phyloP scores from a whole-genome alignment of 176 grass and related monocot genomes.

The Raddia guianensis region DNA sequence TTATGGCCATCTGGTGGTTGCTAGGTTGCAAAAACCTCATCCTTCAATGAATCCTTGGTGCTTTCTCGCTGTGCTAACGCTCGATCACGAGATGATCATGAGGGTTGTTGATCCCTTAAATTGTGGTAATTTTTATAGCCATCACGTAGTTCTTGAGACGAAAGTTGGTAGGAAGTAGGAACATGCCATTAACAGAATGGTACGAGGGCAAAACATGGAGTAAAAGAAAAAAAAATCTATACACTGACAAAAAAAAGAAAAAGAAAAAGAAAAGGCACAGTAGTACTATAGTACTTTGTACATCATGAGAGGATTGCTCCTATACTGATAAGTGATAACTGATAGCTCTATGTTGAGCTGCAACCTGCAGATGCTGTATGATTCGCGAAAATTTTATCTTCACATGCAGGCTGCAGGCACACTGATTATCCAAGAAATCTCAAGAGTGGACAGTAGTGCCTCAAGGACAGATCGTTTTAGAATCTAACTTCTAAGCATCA shows the following conservation, averaged over 20 bases:
- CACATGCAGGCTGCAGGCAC: not conserved
- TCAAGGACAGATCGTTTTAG: not conserved
- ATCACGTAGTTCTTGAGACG: not conserved
- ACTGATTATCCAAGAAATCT: constrained; percentile 6
- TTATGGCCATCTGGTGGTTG: constrained; percentile 32
- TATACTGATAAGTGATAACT: not conserved
- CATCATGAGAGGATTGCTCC: not conserved
- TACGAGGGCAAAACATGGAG: not conserved
- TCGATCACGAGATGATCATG: not conserved
- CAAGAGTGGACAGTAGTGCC: not conserved
- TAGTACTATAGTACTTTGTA: not conserved
- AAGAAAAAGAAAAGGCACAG: not conserved
- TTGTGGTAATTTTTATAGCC: not conserved
- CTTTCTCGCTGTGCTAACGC: not conserved
- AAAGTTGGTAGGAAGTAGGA: not conserved
- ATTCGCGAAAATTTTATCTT: not conserved
- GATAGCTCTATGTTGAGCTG: not conserved
- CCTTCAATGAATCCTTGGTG: not conserved
- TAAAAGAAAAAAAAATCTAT: not conserved
- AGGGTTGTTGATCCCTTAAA: not conserved
- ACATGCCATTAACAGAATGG: not conserved
- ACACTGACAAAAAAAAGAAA: not conserved
- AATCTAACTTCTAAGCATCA: constrained; percentile 10
- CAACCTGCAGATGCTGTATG: not conserved
- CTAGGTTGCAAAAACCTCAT: constrained; percentile 23